Evolutionary conservation across 306 rosid genomes (phyloP).

Genomic region (Begonia loranthoides): DNA sequence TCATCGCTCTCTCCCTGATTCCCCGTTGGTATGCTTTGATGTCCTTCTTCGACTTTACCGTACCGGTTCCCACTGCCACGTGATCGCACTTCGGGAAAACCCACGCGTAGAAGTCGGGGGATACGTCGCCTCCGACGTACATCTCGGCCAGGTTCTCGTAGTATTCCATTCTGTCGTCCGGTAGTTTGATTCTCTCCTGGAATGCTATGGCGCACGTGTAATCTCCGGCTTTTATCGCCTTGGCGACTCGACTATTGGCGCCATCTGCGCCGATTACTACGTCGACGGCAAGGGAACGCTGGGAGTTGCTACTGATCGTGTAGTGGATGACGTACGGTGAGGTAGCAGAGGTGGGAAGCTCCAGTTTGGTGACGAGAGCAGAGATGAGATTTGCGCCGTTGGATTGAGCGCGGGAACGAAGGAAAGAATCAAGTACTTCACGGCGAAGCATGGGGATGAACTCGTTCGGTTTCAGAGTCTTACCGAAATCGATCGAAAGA

Average conservation of each 20-base stretch:
- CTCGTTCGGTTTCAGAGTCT: slow-evolving; percentile 55
- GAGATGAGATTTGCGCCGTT: slow-evolving; percentile 43
- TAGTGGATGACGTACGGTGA: slow-evolving; percentile 54
- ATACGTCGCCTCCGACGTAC: slow-evolving; percentile 72
- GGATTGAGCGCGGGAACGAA: slow-evolving; percentile 62
- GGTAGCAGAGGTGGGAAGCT: slow-evolving; percentile 25
- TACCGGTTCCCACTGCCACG: slow-evolving; percentile 95
- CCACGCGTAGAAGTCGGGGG: slow-evolving; percentile 96
- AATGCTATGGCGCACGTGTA: slow-evolving; percentile 77
- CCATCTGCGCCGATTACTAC: slow-evolving; percentile 85
- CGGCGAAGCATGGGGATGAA: slow-evolving; percentile 93
- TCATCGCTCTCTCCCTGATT: slow-evolving; percentile 40
- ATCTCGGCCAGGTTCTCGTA: slow-evolving; percentile 72
- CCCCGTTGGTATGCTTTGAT: slow-evolving; percentile 54
- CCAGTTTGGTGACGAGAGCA: slow-evolving; percentile 51
- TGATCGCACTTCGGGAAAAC: slow-evolving; percentile 91
- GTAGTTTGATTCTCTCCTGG: slow-evolving; percentile 66
- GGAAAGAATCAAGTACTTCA: slow-evolving; percentile 76
- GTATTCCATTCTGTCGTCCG: slow-evolving; percentile 67
- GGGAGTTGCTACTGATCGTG: slow-evolving; percentile 19
- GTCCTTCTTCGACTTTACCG: slow-evolving; percentile 45
- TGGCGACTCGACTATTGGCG: slow-evolving; percentile 77
- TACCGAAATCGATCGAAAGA: slow-evolving; percentile 75
- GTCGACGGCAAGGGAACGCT: slow-evolving; percentile 44
- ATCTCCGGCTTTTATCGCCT: slow-evolving; percentile 53